A percentile compares a stretch with the other conserved stretches of the same genome.
Evolutionary conservation across 345 rosid species (phyloP).

Genomic region (Gossypium thurberi): DNA sequence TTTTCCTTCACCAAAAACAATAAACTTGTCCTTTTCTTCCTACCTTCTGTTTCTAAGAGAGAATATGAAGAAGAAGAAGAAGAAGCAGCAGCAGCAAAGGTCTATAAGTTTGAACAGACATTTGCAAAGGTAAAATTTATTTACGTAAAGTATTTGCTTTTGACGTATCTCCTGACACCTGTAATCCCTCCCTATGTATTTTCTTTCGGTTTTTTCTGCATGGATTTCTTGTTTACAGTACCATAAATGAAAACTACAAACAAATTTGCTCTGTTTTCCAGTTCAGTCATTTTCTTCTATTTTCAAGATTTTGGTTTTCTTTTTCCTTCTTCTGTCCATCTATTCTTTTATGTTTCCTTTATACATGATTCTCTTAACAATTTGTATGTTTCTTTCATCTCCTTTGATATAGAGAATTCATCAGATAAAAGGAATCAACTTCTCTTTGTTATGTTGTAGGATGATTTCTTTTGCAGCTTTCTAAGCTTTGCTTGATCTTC

Average conservation of each 20-base stretch:
- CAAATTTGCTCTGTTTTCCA: conserved; percentile 1
- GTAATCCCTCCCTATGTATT: neutral
- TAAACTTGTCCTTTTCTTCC: neutral
- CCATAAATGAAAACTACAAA: neutral
- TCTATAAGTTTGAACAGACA: neutral
- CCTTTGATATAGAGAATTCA: neutral
- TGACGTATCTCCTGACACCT: neutral
- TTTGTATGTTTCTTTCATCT: conserved; percentile 19
- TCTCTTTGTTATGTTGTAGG: conserved; percentile 7
- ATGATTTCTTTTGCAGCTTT: neutral
- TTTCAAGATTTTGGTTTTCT: neutral
- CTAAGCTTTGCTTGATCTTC: neutral
- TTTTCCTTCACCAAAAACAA: neutral
- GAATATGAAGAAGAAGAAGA: conserved; percentile 14
- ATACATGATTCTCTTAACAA: neutral
- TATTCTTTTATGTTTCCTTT: neutral
- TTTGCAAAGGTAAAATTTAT: neutral
- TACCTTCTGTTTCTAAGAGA: neutral
- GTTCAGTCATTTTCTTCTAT: neutral
- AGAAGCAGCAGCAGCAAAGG: neutral
- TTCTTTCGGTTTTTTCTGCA: neutral
- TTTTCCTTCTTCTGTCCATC: neutral
- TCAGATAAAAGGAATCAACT: neutral
- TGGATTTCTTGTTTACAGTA: neutral
- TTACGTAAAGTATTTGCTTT: neutral